These are phyloP conservation scores for Drechslerella dactyloides DNA, from an alignment of 2,329 filamentous ascomycete genomes.

Conservation along the genomic window DNA sequence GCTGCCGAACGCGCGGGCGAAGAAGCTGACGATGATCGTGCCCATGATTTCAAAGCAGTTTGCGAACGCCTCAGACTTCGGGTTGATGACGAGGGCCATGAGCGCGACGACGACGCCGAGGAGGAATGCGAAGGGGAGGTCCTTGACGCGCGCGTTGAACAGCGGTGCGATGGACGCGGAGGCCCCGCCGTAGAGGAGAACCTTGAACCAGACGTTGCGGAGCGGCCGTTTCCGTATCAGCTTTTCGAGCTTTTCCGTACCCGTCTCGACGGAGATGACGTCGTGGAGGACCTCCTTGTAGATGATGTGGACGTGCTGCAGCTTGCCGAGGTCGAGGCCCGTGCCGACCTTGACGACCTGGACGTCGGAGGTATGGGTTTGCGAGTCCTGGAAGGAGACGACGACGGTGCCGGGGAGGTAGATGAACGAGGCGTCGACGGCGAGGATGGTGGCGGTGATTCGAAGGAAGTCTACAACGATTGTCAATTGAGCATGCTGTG, in stretches of 20 bases:
- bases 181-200: slow-evolving; percentile 76
- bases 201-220: slow-evolving; percentile 57
- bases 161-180: slow-evolving; percentile 79
- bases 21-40: slow-evolving; percentile 71
- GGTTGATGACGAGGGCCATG: slow-evolving; percentile 76
- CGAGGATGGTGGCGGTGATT: slow-evolving; percentile 83
- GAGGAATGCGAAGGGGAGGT: slow-evolving; percentile 77
- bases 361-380: slow-evolving; percentile 79
- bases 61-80: slow-evolving; percentile 74
- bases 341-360: slow-evolving; percentile 74
- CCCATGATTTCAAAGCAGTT: slow-evolving; percentile 71
- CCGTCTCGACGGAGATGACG: slow-evolving; percentile 73
- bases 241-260: slow-evolving; percentile 68
- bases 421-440: slow-evolving; percentile 88
- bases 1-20: slow-evolving; percentile 74
- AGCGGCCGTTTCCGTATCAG: slow-evolving; percentile 39
- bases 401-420: slow-evolving; percentile 95
- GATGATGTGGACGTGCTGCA: slow-evolving; percentile 75
- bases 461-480: slow-evolving; percentile 72
- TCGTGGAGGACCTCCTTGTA: slow-evolving; percentile 84
- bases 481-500: slow-evolving; percentile 67
- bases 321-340: slow-evolving; percentile 74
- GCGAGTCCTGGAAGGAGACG: slow-evolving; percentile 80
- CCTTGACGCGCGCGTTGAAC: slow-evolving; percentile 77
- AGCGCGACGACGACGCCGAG: slow-evolving; percentile 76